Base-by-base conservation (phyloP, 2,329 filamentous ascomycete genomes). In the Helminthosporium solani region DNA sequence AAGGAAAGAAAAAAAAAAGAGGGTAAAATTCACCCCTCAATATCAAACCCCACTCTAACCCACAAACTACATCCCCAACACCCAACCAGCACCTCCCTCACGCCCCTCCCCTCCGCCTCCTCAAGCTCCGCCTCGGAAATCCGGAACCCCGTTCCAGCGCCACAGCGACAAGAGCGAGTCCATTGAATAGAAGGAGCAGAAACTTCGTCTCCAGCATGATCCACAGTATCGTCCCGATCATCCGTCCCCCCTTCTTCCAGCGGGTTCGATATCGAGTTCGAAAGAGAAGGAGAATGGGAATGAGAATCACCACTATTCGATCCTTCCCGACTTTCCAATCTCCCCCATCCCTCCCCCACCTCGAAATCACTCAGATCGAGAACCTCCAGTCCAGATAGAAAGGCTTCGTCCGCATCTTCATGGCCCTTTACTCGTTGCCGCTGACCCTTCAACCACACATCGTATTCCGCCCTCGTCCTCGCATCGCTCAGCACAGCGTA, bases 41-140 rank as follows among this genome's bases (percentile, higher is more conserved):
- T 74, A 18, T 75, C 78, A 72, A 84, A 85, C 52, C 79, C 67
- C 35, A 85, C 75, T 62, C 78, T 78, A 49, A 84, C 72, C 77
- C 79, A 84, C 47, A 85, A 71, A 73, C 82, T 85, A 66, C 82
- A 85, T 28, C 82, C 82, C 46, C 73, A 72, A 70, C 82, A 85
- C 2, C 80, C 81, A 15, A 82, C 74, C 36, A 82, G 68, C 49
- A 85, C 71, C 67, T 85, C 82, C 19, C 75, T 78, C 52, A 75
- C 81, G 2, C 80, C 80, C 53, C 73, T 72, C 40, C 72, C 70
- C 28, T 68, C 71, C 56, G 80, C 78, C 49, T 64, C 63, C 47
- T 76, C 76, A 23, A 85, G 58, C 58, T 84, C 79, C 3, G 66
- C 55, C 58, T 84, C 82, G 0, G 68, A 71, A 6, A 85, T 73